Conservation (phyloP, 805 yeast genomes). For the Cyberlindnera americana region DNA sequence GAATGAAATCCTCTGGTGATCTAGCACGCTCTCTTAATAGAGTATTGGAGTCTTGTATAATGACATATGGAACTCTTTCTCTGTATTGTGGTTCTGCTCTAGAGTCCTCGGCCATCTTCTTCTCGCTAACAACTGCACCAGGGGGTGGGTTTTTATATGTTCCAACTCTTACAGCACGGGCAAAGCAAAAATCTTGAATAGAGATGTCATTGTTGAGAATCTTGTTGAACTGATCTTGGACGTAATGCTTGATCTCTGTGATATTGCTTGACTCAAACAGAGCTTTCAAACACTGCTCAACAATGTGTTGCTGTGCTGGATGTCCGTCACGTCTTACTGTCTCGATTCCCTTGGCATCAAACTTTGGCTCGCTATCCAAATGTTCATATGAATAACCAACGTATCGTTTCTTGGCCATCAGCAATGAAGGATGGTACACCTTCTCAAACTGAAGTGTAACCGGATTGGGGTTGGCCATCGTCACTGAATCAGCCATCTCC, state of each 20-base stretch:
- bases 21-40: slow-evolving; percentile 73
- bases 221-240: slow-evolving; percentile 62
- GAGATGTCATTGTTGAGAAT: slow-evolving; percentile 61
- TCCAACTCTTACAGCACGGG: slow-evolving; percentile 85
- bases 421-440: slow-evolving; percentile 81
- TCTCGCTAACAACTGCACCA: slow-evolving; percentile 80
- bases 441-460: slow-evolving; percentile 84
- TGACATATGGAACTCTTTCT: slow-evolving; percentile 87
- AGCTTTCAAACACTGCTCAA: slow-evolving; percentile 62
- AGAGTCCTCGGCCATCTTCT: slow-evolving; percentile 57
- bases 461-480: slow-evolving; percentile 73
- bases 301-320: slow-evolving; percentile 83
- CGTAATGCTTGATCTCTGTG: slow-evolving; percentile 63
- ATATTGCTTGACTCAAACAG: slow-evolving; percentile 73
- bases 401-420: slow-evolving; percentile 84
- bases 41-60: slow-evolving; percentile 55
- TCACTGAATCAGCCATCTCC: slow-evolving; percentile 61
- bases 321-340: slow-evolving; percentile 94
- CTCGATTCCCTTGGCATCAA: slow-evolving; percentile 97
- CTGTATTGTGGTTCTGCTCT: slow-evolving; percentile 81
- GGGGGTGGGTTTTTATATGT: slow-evolving; percentile 85
- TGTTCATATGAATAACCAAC: slow-evolving; percentile 80
- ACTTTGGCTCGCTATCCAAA: slow-evolving; percentile 48
- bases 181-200: slow-evolving; percentile 84
- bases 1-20: slow-evolving; percentile 71